These are phyloP conservation scores for Flaveria sonorensis DNA, from an alignment of 129 eudicot species.

Conservation along the genomic window DNA sequence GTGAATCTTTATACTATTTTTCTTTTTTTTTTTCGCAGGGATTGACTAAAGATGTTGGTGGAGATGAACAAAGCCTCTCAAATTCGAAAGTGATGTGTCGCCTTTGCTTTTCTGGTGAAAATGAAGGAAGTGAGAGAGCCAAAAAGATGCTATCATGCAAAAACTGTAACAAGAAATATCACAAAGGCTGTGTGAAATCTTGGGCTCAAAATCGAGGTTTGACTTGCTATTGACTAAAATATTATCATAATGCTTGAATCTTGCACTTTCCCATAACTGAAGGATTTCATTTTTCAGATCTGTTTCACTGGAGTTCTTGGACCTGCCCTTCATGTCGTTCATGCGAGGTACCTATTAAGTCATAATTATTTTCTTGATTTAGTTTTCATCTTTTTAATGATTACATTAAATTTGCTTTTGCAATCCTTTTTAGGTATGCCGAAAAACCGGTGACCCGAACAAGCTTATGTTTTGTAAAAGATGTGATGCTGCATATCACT, in stretches of 20 bases:
- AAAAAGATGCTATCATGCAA: slow-evolving; percentile 80
- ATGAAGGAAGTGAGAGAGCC: slow-evolving; percentile 77
- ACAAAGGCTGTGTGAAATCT: slow-evolving; percentile 64
- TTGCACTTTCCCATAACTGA: slow-evolving; percentile 19
- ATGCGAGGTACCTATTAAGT: slow-evolving; percentile 58
- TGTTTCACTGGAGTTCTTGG: slow-evolving; percentile 94
- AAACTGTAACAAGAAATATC: slow-evolving; percentile 83
- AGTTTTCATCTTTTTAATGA: neutral
- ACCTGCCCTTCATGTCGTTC: slow-evolving; percentile 81
- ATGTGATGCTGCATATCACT: slow-evolving; percentile 89
- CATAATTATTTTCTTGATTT: neutral
- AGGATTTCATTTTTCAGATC: slow-evolving; percentile 51
- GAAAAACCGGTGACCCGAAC: slow-evolving; percentile 74
- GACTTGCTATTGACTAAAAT: slow-evolving; percentile 1
- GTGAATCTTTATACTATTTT: neutral
- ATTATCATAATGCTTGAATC: neutral
- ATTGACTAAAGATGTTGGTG: slow-evolving; percentile 46
- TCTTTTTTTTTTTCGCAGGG: slow-evolving; percentile 36
- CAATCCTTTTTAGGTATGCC: slow-evolving; percentile 54
- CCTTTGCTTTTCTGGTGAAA: slow-evolving; percentile 76
- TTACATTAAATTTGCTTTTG: neutral
- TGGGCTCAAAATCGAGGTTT: slow-evolving; percentile 92
- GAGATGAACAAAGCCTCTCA: slow-evolving; percentile 65
- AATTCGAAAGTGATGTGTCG: slow-evolving; percentile 77
- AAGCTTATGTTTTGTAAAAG: slow-evolving; percentile 88